These are phyloP conservation scores for Carex pumila DNA, from an alignment of 176 grass and related monocot genomes.

Conservation along the genomic window DNA sequence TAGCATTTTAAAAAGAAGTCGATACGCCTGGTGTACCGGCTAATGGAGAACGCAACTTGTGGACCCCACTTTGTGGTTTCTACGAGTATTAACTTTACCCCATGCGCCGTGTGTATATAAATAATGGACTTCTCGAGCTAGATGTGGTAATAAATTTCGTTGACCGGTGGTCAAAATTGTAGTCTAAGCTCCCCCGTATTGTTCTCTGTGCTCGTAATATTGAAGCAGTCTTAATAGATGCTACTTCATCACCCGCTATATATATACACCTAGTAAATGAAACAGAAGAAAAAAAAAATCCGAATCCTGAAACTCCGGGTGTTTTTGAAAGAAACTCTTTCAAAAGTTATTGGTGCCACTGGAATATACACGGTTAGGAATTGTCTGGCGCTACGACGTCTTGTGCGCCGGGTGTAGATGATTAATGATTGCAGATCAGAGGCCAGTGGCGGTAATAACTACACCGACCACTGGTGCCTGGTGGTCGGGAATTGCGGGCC, in stretches of 20 bases:
- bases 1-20: not conserved
- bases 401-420: not conserved
- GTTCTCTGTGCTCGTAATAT: not conserved
- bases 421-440: not conserved
- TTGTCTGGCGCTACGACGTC: not conserved
- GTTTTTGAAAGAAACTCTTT: not conserved
- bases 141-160: conserved; percentile 8
- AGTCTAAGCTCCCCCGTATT: not conserved
- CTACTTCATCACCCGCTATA: not conserved
- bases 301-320: not conserved
- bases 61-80: too few species aligned
- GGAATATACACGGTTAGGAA: not conserved
- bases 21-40: not conserved
- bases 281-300: not conserved
- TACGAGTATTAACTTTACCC: not conserved
- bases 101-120: not conserved
- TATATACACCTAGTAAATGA: not conserved
- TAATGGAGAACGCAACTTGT: not conserved
- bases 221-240: not conserved
- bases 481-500: too few species aligned
- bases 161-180: not conserved
- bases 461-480: too few species aligned
- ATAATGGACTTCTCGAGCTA: not conserved
- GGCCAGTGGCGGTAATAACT: not conserved
- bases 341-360: not conserved